Percentiles rank a stretch among this genome's conserved stretches.
Conservation (phyloP, 306 rosid genomes). For the Alnus glutinosa region DNA sequence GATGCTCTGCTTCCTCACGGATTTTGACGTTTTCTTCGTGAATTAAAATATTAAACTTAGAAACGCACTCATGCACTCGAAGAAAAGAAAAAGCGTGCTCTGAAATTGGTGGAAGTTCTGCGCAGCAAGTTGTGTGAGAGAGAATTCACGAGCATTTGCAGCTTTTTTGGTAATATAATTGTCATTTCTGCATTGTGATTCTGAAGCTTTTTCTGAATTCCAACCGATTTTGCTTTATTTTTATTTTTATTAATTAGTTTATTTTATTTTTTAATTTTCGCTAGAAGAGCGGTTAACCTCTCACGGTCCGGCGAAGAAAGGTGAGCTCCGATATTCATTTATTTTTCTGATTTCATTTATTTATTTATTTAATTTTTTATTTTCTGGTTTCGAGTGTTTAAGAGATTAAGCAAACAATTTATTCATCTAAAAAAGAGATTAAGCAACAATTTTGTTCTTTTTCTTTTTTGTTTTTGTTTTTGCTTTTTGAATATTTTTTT, state of each 20-base stretch:
- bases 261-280: neutral
- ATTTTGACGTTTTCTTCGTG: slow-evolving; percentile 27
- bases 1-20: slow-evolving; percentile 28
- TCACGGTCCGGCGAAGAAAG: slow-evolving; percentile 6
- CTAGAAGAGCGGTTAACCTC: neutral
- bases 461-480: neutral
- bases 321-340: neutral
- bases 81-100: neutral
- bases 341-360: neutral
- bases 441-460: too few relatives aligned
- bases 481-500: neutral
- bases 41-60: neutral
- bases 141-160: slow-evolving; percentile 1
- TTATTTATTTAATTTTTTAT: neutral
- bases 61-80: neutral
- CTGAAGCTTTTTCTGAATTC: neutral
- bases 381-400: neutral
- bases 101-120: slow-evolving; percentile 1
- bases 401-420: slow-evolving; percentile 12
- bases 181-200: slow-evolving; percentile 22
- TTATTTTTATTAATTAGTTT: too few relatives aligned
- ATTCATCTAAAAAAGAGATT: too few relatives aligned
- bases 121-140: slow-evolving; percentile 1
- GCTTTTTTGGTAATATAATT: neutral
- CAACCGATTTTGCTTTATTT: neutral